phyloP scores from a whole-genome alignment of 75 land plant genomes.

The Isoetes taiwanensis region DNA sequence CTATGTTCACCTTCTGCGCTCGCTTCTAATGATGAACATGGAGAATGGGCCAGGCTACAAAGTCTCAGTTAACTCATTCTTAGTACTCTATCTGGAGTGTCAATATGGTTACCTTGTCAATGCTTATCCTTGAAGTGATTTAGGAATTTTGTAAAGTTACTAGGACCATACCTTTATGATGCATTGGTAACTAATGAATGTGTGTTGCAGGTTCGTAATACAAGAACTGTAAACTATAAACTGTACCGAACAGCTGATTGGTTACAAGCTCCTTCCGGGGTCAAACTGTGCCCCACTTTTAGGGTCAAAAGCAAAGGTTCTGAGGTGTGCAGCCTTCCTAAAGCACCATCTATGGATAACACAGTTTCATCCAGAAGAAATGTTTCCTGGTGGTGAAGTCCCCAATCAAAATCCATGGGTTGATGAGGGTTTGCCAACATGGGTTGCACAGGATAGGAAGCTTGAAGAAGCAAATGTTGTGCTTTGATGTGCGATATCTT shows the following conservation, averaged over 20 bases:
- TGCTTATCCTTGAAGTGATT: no score
- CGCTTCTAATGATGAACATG: no score
- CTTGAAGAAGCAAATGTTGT: neutral
- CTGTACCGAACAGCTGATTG: neutral
- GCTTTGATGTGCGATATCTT: neutral
- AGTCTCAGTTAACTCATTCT: no score
- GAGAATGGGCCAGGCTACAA: no score
- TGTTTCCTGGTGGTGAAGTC: neutral
- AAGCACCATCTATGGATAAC: conserved; percentile 1
- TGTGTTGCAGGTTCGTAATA: conserved; percentile 44
- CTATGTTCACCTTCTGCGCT: no score
- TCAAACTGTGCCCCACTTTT: neutral
- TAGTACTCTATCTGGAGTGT: no score
- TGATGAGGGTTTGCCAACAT: neutral
- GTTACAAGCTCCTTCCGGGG: neutral
- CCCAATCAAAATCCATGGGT: conserved; percentile 4
- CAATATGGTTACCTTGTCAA: no score
- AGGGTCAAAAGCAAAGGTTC: neutral
- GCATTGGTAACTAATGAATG: neutral
- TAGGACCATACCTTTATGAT: neutral
- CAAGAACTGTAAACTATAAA: conserved; percentile 56
- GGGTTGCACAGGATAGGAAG: neutral
- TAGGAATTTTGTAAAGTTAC: neutral
- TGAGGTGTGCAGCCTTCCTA: neutral
- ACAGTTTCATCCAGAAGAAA: neutral